Conservation (phyloP, 495 filamentous ascomycete genomes). For the Hypoxylon trugodes region DNA sequence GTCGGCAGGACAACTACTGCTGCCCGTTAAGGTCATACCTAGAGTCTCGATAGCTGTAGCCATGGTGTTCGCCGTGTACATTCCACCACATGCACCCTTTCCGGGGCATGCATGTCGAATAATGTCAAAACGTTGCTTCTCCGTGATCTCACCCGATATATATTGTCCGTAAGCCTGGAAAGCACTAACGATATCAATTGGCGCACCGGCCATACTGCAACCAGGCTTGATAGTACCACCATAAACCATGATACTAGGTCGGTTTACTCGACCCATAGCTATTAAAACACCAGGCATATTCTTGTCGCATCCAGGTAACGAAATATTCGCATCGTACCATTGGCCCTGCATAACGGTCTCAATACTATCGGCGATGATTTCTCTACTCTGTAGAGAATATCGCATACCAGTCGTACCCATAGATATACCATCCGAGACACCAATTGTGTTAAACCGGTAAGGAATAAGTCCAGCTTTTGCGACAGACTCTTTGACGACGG, state of each 20-base stretch:
- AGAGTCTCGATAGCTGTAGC: constrained; percentile 95
- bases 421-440: constrained; percentile 86
- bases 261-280: constrained; percentile 95
- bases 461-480: constrained; percentile 79
- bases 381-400: constrained; percentile 90
- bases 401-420: constrained; percentile 92
- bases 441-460: constrained; percentile 97
- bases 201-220: constrained; percentile 76
- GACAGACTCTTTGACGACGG: constrained; percentile 85
- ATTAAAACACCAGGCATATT: constrained; percentile 99
- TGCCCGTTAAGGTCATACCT: constrained; percentile 94
- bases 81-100: constrained; percentile 92
- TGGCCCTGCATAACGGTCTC: constrained; percentile 99
- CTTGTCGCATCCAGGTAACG: constrained; percentile 99
- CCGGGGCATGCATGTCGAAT: constrained; percentile 95
- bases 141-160: constrained; percentile 87
- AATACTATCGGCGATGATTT: constrained; percentile 96
- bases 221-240: constrained; percentile 94
- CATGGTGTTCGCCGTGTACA: constrained; percentile 99
- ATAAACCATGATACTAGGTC: constrained; percentile 96
- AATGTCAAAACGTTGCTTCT: constrained; percentile 91
- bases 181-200: constrained; percentile 94
- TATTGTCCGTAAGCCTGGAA: constrained; percentile 99
- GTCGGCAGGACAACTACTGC: constrained; percentile 90
- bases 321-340: constrained; percentile 99